Conservation (phyloP, 768 basidiomycete genomes). For the Floccularia luteovirens region DNA sequence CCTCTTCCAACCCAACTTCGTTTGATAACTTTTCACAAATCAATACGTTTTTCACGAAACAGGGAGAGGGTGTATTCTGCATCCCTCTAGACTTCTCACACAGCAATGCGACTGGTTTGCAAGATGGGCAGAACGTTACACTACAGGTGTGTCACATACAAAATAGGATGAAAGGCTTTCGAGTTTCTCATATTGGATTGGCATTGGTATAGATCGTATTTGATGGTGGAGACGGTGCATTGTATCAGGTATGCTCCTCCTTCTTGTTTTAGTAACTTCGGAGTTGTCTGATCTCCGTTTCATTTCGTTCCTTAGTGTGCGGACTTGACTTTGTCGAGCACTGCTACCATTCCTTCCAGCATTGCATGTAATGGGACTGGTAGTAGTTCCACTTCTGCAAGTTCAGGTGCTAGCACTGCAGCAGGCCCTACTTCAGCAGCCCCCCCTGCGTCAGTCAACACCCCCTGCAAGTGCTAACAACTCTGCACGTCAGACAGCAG, state of each 20-base stretch:
- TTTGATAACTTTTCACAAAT: slow-evolving; percentile 56
- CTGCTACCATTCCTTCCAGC: slow-evolving; percentile 38
- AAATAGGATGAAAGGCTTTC: neutral
- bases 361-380: slow-evolving; percentile 29
- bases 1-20: slow-evolving; percentile 47
- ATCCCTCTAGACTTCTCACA: slow-evolving; percentile 54
- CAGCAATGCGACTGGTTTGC: slow-evolving; percentile 40
- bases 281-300: neutral
- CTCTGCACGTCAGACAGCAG: too few relatives aligned
- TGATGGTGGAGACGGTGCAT: slow-evolving; percentile 61
- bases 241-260: slow-evolving; percentile 50
- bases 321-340: slow-evolving; percentile 63
- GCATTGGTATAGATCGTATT: slow-evolving; percentile 37
- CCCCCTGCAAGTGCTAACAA: neutral
- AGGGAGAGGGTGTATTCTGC: slow-evolving; percentile 59
- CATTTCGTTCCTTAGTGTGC: slow-evolving; percentile 47
- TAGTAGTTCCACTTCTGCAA: slow-evolving; percentile 11
- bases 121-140: slow-evolving; percentile 66
- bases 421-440: slow-evolving; percentile 1
- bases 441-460: neutral
- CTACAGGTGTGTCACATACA: slow-evolving; percentile 35
- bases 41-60: slow-evolving; percentile 39
- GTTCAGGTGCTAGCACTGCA: neutral
- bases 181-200: neutral
- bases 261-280: slow-evolving; percentile 4